Base-by-base conservation (phyloP, 1,284 basidiomycete species). In the Cutaneotrichosporon dermatis region DNA sequence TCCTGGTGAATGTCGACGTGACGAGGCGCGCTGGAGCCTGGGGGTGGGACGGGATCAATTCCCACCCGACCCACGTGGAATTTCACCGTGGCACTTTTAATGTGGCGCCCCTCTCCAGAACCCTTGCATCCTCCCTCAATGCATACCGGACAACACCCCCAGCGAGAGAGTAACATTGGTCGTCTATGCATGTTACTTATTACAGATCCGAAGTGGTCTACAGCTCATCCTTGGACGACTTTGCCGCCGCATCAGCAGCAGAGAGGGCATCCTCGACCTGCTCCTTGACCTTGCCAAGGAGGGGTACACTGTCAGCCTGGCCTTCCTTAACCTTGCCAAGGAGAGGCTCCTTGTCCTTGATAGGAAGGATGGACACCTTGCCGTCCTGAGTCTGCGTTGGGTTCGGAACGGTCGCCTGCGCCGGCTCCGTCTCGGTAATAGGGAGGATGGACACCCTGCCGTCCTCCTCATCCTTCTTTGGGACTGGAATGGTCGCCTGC, bases 211-310 rank as follows among this genome's bases (percentile, higher is more conserved):
- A 52, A n/a, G 11, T 2, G 2, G 4, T 11, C 48, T 54, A 59
- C n/a, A 59, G 53, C 43, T 54, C 58, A 12, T 49, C 37, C 36
- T 34, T 12, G 25, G 45, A 11, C 25, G 54, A 48, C 45, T 42
- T 51, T 84, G 92, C 92, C 16, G 87, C 88, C 62, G 88, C 89
- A 66, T 78, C 86, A 75, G 93, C 90, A 71, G 90, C 85, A 41
- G 51, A 34, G 49, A 73, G 59, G 16, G 73, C 72, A 15, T 68
- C 67, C 34, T 69, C 55, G 33, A 75, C 66, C 61, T 73, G 73
- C 54, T 72, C 68, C 54, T 72, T 73, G 46, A 66, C 71, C 58
- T 74, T 75, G n/a, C 70, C 71, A 48, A 75, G 25, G 25, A 25
- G 25, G 25, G 25, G 25, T 25, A 25, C 25, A 16, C 15, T 44